A percentile compares a stretch with the other conserved stretches of the same genome.
Evolutionary conservation across 345 rosid species (phyloP).

Genomic region (Reutealis trisperma): DNA sequence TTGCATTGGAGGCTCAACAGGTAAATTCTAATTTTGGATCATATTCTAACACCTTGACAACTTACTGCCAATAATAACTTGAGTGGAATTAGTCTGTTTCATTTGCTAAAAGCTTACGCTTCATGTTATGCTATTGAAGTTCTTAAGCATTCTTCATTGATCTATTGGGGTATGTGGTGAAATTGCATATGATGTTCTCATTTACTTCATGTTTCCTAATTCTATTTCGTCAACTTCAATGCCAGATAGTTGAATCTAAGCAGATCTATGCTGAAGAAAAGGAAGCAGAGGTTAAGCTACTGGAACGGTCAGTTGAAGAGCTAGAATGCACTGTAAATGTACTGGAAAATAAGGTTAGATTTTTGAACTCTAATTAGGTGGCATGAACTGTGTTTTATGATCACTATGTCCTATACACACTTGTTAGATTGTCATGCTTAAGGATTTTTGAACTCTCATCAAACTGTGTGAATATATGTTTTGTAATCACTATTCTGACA

Average conservation of each 20-base stretch:
- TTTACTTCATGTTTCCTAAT: constrained; percentile 4
- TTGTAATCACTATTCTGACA: constrained; percentile 23
- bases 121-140: background rate
- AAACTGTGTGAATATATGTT: constrained; percentile 5
- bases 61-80: background rate
- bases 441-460: constrained; percentile 26
- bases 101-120: background rate
- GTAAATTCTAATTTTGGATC: constrained; percentile 35
- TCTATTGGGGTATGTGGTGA: background rate
- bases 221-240: background rate
- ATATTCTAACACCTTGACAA: background rate
- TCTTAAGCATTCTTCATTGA: background rate
- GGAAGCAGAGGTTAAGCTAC: constrained; percentile 81
- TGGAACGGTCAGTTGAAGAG: constrained; percentile 93
- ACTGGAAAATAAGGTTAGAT: constrained; percentile 78
- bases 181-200: background rate
- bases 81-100: background rate
- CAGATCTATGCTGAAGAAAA: constrained; percentile 68
- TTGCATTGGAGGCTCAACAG: constrained; percentile 71
- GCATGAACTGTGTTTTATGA: constrained; percentile 3
- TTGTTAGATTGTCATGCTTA: constrained; percentile 67
- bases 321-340: constrained; percentile 76
- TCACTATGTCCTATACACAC: constrained; percentile 23
- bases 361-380: constrained; percentile 14
- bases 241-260: constrained; percentile 76